A percentile compares a stretch with the other conserved stretches of the same genome.
Evolutionary conservation across 176 grass and related monocot species (phyloP).

Genomic region (Ampelocalamus luodianensis): DNA sequence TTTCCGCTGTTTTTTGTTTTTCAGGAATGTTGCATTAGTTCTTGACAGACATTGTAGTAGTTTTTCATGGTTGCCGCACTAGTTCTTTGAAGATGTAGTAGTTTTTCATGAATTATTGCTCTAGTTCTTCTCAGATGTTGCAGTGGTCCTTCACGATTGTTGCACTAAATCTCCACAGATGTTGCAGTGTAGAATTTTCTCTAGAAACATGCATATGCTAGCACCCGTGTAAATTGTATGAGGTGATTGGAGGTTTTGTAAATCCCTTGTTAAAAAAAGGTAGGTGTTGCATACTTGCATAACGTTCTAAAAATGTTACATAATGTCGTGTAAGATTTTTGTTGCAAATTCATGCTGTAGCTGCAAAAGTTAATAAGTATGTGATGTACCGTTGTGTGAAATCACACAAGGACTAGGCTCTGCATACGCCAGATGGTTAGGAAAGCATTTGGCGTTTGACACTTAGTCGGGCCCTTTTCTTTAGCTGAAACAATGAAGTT

Average conservation of each 20-base stretch:
- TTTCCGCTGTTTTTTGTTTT: neutral
- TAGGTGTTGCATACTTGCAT: too few relatives aligned
- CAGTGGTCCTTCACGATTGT: neutral
- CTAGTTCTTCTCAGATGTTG: neutral
- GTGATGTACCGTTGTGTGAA: neutral
- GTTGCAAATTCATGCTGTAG: neutral
- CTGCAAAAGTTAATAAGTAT: neutral
- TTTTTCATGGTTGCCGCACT: neutral
- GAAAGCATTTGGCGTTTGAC: too few relatives aligned
- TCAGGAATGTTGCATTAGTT: neutral
- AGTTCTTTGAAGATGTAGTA: neutral
- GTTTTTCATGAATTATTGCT: neutral
- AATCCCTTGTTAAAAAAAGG: neutral
- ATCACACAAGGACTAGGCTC: neutral
- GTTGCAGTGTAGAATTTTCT: neutral
- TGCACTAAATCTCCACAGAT: neutral
- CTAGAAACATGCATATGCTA: neutral
- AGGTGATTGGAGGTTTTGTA: neutral
- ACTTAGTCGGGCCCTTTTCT: neutral
- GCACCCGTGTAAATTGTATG: neutral
- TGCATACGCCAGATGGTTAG: neutral
- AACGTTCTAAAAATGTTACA: neutral
- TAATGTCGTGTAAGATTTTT: neutral
- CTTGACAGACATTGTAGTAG: neutral
- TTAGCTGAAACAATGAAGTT: neutral